phyloP scores from a whole-genome alignment of 805 yeast species.

The Wickerhamiella brachini region DNA sequence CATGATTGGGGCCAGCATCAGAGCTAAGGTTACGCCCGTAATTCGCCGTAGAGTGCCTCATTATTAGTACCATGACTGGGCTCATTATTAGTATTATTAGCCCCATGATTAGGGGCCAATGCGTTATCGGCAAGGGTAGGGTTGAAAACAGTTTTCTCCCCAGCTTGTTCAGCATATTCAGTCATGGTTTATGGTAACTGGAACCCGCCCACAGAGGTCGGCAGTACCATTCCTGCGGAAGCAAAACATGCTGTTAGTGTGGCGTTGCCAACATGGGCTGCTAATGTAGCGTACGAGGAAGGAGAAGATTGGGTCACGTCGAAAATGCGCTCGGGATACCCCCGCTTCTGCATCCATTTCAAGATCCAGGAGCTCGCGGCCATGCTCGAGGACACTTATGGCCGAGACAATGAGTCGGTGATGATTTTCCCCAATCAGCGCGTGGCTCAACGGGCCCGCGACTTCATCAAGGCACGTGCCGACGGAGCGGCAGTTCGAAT shows the following conservation, averaged over 20 bases:
- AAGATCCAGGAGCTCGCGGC: constrained; percentile 23
- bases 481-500: constrained; percentile 29
- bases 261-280: constrained; percentile 89
- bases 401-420: constrained; percentile 62
- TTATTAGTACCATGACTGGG: no score
- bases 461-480: constrained; percentile 38
- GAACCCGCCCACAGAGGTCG: constrained; percentile 36
- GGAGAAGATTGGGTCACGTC: constrained; percentile 69
- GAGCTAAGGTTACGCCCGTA: no score
- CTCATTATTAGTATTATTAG: no score
- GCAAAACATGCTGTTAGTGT: constrained; percentile 91
- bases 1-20: no score
- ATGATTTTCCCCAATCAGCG: constrained; percentile 65
- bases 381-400: constrained; percentile 45
- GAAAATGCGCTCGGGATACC: constrained; percentile 78
- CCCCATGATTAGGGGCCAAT: no score
- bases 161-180: neutral
- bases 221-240: constrained; percentile 78
- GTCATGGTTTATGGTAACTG: neutral
- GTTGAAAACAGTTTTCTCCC: neutral
- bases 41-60: no score
- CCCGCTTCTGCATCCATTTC: constrained; percentile 38
- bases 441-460: constrained; percentile 76
- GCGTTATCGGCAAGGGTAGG: neutral
- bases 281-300: constrained; percentile 84